These are phyloP conservation scores for Silybum marianum DNA, from an alignment of 129 eudicot genomes.

Conservation along the genomic window DNA sequence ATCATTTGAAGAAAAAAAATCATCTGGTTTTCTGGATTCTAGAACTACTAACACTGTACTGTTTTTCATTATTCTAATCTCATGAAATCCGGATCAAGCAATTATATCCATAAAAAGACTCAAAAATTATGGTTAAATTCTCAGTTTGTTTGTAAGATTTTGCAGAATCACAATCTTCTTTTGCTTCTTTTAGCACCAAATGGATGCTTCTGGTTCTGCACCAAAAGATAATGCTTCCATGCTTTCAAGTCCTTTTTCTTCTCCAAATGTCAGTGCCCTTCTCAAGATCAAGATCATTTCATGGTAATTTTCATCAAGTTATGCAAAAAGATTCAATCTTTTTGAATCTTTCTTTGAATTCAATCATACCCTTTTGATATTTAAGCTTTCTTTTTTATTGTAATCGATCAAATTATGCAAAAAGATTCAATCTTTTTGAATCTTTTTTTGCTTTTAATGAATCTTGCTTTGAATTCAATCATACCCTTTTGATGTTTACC, in stretches of 20 bases:
- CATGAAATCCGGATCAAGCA: constrained; percentile 50
- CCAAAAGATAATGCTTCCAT: constrained; percentile 44
- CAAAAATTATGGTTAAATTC: constrained; percentile 39
- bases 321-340: constrained; percentile 10
- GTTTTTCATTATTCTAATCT: constrained; percentile 24
- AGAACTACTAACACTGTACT: constrained; percentile 35
- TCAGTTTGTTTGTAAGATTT: constrained; percentile 38
- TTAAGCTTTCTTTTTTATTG: constrained; percentile 12
- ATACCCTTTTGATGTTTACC: constrained; percentile 16
- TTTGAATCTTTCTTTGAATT: constrained; percentile 15
- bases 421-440: constrained; percentile 1
- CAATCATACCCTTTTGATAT: constrained; percentile 18
- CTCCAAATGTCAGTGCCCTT: constrained; percentile 84
- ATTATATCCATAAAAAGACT: constrained; percentile 39
- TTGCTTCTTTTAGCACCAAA: constrained; percentile 14
- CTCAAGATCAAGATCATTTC: constrained; percentile 93
- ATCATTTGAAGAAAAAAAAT: constrained; percentile 4
- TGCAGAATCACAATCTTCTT: constrained; percentile 22
- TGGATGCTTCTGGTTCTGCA: constrained; percentile 20
- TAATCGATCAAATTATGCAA: constrained; percentile 21
- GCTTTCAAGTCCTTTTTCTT: constrained; percentile 72
- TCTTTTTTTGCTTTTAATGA: not conserved
- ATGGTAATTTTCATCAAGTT: constrained; percentile 44
- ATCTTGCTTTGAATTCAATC: constrained; percentile 9
- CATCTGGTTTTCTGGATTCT: constrained; percentile 52